These are phyloP conservation scores for Aspergillus pseudoviridinutans DNA, from an alignment of 2,329 filamentous ascomycete genomes.

Conservation along the genomic window DNA sequence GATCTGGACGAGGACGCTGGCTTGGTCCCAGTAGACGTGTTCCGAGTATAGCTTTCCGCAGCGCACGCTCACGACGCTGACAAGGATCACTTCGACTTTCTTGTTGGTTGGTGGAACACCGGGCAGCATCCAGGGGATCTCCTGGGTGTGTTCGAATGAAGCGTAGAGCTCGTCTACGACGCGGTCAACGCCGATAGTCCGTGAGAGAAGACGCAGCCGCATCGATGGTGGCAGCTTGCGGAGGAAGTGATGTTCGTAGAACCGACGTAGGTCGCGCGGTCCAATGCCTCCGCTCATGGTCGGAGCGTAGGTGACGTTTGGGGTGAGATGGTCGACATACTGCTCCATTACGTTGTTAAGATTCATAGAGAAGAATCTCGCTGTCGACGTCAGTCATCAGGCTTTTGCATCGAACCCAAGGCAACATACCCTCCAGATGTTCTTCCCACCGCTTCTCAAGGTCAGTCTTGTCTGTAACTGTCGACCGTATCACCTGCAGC, in stretches of 20 bases:
- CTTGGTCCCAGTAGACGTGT: constrained; percentile 61
- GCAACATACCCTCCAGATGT: constrained; percentile 30
- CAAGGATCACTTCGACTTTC: constrained; percentile 54
- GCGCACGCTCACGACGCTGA: constrained; percentile 54
- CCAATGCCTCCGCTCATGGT: constrained; percentile 43
- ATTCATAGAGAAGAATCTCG: constrained; percentile 32
- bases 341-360: constrained; percentile 27
- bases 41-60: constrained; percentile 54
- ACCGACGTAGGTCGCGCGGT: constrained; percentile 40
- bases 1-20: constrained; percentile 56
- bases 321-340: constrained; percentile 27
- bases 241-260: constrained; percentile 57
- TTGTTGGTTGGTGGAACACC: constrained; percentile 54
- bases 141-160: constrained; percentile 54
- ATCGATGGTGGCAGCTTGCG: constrained; percentile 49
- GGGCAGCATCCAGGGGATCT: constrained; percentile 58
- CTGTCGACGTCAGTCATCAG: constrained; percentile 10
- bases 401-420: no score
- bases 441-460: constrained; percentile 35
- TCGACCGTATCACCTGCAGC: constrained; percentile 55
- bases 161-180: constrained; percentile 60
- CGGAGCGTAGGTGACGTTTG: constrained; percentile 27
- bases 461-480: constrained; percentile 48
- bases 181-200: constrained; percentile 55
- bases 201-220: constrained; percentile 52